Conservation (phyloP, 2,329 filamentous ascomycete genomes). For the Aspergillus neoniger region DNA sequence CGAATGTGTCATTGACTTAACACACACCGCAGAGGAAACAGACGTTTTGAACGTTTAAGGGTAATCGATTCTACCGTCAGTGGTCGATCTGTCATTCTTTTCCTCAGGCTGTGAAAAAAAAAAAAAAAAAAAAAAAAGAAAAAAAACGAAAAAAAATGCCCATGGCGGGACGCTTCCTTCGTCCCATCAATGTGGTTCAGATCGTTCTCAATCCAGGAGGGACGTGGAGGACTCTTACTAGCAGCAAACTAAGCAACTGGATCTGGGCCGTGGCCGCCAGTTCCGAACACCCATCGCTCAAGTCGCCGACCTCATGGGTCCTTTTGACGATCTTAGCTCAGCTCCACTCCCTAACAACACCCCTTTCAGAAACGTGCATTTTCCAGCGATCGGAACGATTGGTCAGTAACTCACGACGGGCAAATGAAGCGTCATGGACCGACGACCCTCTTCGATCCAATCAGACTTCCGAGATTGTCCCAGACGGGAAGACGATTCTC, state of each 20-base stretch:
- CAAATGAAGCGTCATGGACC: slow-evolving; percentile 25
- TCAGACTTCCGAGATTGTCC: slow-evolving; percentile 18
- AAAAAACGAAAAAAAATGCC: not conserved
- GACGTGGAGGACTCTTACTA: not conserved
- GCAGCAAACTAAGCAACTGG: slow-evolving; percentile 11
- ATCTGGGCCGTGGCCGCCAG: slow-evolving; percentile 19
- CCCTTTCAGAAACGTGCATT: slow-evolving; percentile 24
- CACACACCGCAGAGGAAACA: not conserved
- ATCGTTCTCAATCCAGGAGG: slow-evolving; percentile 15
- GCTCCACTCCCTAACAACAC: slow-evolving; percentile 14
- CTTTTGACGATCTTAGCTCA: slow-evolving; percentile 24
- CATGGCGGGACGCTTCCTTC: slow-evolving; percentile 9
- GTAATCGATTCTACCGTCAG: not conserved
- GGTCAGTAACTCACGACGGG: slow-evolving; percentile 16
- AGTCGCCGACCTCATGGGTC: slow-evolving; percentile 16
- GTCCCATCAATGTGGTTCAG: slow-evolving; percentile 28
- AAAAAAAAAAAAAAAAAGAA: not conserved
- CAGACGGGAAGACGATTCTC: slow-evolving; percentile 20
- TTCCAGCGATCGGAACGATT: slow-evolving; percentile 16
- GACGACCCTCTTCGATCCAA: slow-evolving; percentile 18
- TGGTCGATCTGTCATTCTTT: slow-evolving; percentile 1
- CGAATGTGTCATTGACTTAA: not conserved
- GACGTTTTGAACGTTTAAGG: not conserved
- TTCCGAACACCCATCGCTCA: slow-evolving; percentile 15
- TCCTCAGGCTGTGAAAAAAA: not conserved